Evolutionary conservation across 768 basidiomycete species (phyloP), one percentile per base, ranked within the genome.

Genomic region (Dacryopinax spathularia): DNA sequence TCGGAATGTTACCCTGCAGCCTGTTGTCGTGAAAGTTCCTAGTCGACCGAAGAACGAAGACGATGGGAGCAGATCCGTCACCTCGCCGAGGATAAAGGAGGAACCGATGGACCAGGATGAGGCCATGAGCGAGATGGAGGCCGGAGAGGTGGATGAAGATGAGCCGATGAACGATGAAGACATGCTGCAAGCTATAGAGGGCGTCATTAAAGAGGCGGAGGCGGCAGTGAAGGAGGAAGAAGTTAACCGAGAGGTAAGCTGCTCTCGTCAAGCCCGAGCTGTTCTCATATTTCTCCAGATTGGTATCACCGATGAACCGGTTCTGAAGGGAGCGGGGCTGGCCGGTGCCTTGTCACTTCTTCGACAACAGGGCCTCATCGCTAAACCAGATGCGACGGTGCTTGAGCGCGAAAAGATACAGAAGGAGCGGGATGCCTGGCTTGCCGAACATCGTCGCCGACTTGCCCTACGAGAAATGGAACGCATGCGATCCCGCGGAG

Each of bases 331-430:
- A 60, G 77, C 84, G 2, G 94, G 96, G 6, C 83, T 99, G 80
- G 91, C 89, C 9, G 86, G 91, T 20, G 91, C 92, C 0, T 79
- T 99, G 41, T 86, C 83, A 65, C 83, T 99, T 63, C 83, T 99
- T 4, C 85, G 90, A 39, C 86, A 92, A 67, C 92, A 96, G 75
- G 96, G 96, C n/a, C 80, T 96, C 22, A 72, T 97, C 35, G 82
- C 88, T 6, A 74, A 81, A 12, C 79, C 85, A 1, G 75, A 77
- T 5, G 74, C 83, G 0, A 88, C 93, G 65, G 82, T 83, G 65
- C 68, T 70, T 13, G 86, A 89, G 2, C 87, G 93, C 35, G 96
- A 99, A 73, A 80, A 78, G 62, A 80, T 85, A 2, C 93, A 97
- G 73, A 79, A 81, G 64, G 87, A 93, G 70, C 82, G 88, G 27